Base-by-base conservation (phyloP, 2,329 filamentous ascomycete species). In the Trichothecium sympodiale region DNA sequence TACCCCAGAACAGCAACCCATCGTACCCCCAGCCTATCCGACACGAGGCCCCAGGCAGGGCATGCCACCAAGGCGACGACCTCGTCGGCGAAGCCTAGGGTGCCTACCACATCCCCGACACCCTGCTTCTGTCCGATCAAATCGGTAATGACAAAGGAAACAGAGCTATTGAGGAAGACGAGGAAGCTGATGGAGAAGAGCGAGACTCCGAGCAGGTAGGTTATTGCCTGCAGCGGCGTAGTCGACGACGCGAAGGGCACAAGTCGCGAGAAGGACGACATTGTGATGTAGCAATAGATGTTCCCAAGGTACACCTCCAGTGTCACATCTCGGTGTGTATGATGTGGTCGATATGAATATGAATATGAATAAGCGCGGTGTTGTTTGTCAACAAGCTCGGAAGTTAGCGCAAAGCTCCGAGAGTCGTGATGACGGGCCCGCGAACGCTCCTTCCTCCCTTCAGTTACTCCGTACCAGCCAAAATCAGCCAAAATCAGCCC, bases 181-280 rank as follows among this genome's bases (percentile, higher is more conserved):
- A 93, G 80, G 62, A 91, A 91, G 37, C 82, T 81, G 51, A 93
- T 91, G 57, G 79, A 85, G 65, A 89, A 89, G 47, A 93, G 76
- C 41, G 82, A 83, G 50, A 91, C 82, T 53, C 80, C 80, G 44
- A 87, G 69, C 26, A 93, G 75, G 56, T 93, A 93, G 20, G 83
- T 82, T 38, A 71, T 56, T n/a, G 74, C 77, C 50, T 81, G 76
- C 15, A 72, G 53, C 4, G 67, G 60, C 10, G 76, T 78, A n/a
- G 73, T 75, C 31, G 69, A 65, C 16, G 65, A 55, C 42, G 73
- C 65, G 57, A 80, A 80, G 18, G 76, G 76, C 36, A 76, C 59
- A 41, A 64, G 56, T 38, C 64, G 67, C 43, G 55, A 46, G 25
- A 71, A 47, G 30, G 57, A 47, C 36, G 53, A 39, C 56, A 63